Evolutionary conservation across 202 grass and related monocot species (phyloP).

Genomic region (Eragrostis tef): DNA sequence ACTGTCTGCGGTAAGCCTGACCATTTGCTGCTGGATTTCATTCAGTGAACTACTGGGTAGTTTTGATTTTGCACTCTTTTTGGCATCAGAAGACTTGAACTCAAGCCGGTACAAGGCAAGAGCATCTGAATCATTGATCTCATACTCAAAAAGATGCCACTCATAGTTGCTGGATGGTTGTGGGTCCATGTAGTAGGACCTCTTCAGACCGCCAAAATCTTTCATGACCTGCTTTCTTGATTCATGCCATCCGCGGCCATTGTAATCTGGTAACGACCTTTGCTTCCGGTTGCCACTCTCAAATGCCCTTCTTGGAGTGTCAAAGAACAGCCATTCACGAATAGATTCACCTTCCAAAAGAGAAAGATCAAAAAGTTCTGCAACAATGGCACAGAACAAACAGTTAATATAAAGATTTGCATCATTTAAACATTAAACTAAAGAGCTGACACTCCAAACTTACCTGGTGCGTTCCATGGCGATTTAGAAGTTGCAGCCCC

Average conservation of each 20-base stretch:
- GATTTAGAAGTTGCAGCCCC: slow-evolving; percentile 93
- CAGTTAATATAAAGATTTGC: slow-evolving; percentile 29
- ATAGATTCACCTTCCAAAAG: slow-evolving; percentile 90
- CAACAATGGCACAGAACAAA: slow-evolving; percentile 27
- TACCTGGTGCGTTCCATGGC: slow-evolving; percentile 96
- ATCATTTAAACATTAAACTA: slow-evolving; percentile 8
- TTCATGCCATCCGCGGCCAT: slow-evolving; percentile 93
- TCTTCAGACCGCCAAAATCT: slow-evolving; percentile 78
- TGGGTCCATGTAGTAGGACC: slow-evolving; percentile 98
- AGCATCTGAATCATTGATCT: slow-evolving; percentile 83
- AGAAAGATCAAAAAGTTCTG: slow-evolving; percentile 93
- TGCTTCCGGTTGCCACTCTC: slow-evolving; percentile 94
- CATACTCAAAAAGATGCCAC: slow-evolving; percentile 97
- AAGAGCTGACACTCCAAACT: slow-evolving; percentile 24
- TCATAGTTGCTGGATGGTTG: slow-evolving; percentile 75
- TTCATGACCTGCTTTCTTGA: slow-evolving; percentile 97
- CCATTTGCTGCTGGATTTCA: slow-evolving; percentile 77
- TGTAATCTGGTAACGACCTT: slow-evolving; percentile 92
- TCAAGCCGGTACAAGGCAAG: slow-evolving; percentile 83
- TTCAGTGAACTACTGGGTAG: slow-evolving; percentile 47
- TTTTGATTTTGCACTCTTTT: slow-evolving; percentile 69
- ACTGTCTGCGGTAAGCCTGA: slow-evolving; percentile 70
- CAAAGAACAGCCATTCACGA: slow-evolving; percentile 98
- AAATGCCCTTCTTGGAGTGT: slow-evolving; percentile 92
- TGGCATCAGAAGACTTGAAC: slow-evolving; percentile 74